phyloP scores from a whole-genome alignment of 2,329 filamentous ascomycete genomes.

The Colletotrichum camelliae region DNA sequence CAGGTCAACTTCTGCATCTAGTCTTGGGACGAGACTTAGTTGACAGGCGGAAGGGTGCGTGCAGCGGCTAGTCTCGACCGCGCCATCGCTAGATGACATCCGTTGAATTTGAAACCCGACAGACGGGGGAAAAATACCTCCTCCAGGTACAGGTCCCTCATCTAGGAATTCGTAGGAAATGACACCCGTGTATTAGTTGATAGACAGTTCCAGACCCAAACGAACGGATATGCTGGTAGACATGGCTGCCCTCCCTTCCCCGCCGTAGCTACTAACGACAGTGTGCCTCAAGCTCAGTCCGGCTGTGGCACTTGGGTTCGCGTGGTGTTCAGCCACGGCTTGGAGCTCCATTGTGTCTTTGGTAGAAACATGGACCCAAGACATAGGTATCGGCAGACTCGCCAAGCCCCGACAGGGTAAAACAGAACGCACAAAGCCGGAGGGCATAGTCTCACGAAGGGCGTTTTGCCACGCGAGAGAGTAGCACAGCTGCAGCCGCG shows the following conservation, averaged over 20 bases:
- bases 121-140: not conserved
- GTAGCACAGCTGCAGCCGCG: not conserved
- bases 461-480: not conserved
- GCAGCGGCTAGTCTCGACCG: not conserved
- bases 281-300: not conserved
- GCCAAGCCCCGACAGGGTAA: not conserved
- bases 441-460: not conserved
- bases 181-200: not conserved
- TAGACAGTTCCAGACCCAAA: not conserved
- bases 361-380: not conserved
- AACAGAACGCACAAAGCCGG: not conserved
- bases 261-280: not conserved
- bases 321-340: not conserved
- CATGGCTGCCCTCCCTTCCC: not conserved
- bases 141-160: not conserved
- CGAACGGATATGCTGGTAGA: not conserved
- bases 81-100: not conserved
- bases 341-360: not conserved
- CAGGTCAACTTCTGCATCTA: not conserved
- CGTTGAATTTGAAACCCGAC: not conserved
- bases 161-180: not conserved
- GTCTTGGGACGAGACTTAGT: not conserved
- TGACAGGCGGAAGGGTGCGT: conserved; percentile 5
- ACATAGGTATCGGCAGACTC: not conserved
- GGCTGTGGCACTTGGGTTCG: not conserved